Evolutionary conservation across 2,329 filamentous ascomycete genomes (phyloP), one percentile per base, ranked within the genome.

Genomic region (Penicillium sp.): DNA sequence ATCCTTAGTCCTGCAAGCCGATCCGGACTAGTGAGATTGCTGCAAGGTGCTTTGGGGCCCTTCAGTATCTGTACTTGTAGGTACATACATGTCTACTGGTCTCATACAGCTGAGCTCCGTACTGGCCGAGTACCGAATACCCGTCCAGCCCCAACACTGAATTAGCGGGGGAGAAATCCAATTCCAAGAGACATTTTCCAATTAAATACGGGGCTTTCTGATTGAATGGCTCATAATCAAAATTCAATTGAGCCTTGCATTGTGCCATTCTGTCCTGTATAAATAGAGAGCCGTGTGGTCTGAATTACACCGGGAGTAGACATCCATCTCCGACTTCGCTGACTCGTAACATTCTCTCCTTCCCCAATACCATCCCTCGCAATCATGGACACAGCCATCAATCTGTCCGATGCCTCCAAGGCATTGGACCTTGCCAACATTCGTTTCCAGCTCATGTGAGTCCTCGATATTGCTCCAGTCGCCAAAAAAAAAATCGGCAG

Each of bases 381-480:
- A 49, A 52, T 62, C 53, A 99, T 99, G 95, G 95, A 99, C 74
- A 83, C 90, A 19, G 86, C 91, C 48, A 91, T 98, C 70, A 92
- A 97, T 74, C 86, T 96, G 59, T 90, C 87, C 39, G 90, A 98
- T 76, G 85, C 88, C 70, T 86, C 86, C 64, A 90, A 91, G 79
- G 93, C 93, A 16, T 81, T 99, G 68, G 93, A 98, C 73, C 84
- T 99, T 48, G 84, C 86, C 61, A 91, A 95, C 72, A 99, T 98
- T 73, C 90, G 95, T 62, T 96, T 91, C 77, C 91, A 96, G 76
- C 80, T 97, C 61, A 96, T 96, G 93, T 96, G 77, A 77, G 85
- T 75, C 46, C 24, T 48, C 22, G n/a, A 39, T 53, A 39, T 44
- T 27, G 52, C 56, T 48, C 52, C 27, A 49, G 47, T 26, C 16